These are phyloP conservation scores for Calonectria pseudoreteaudii DNA, from an alignment of 2,329 filamentous ascomycete genomes.

Conservation along the genomic window DNA sequence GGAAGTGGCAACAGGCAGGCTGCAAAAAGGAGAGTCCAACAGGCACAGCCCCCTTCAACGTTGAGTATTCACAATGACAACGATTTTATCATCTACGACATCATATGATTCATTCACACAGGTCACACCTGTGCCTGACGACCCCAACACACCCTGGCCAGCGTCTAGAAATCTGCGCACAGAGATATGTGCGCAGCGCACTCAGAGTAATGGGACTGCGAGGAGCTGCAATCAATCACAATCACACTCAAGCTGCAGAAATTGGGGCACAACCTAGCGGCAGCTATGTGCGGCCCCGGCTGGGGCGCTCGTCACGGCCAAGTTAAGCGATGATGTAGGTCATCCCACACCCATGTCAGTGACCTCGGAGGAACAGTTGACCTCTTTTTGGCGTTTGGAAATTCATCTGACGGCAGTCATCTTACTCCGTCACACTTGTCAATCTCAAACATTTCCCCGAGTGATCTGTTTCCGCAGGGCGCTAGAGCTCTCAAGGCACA, in stretches of 20 bases:
- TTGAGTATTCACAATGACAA: not conserved
- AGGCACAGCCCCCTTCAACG: not conserved
- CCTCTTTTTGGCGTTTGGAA: not conserved
- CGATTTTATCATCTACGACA: not conserved
- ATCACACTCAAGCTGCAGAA: not conserved
- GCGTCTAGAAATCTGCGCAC: not conserved
- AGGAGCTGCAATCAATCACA: slow-evolving; percentile 9
- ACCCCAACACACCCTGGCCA: not conserved
- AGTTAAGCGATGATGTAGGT: not conserved
- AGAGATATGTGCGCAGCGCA: not conserved
- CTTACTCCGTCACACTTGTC: slow-evolving; percentile 17
- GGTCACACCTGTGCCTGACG: not conserved
- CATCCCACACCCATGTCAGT: slow-evolving; percentile 4
- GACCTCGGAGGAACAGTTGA: not conserved
- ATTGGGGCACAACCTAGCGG: not conserved
- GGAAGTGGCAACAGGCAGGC: not conserved
- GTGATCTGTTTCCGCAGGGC: slow-evolving; percentile 24
- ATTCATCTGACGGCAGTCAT: slow-evolving; percentile 12
- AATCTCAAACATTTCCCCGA: slow-evolving; percentile 27
- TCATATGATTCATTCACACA: slow-evolving; percentile 10
- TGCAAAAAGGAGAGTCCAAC: not conserved
- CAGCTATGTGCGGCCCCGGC: not conserved
- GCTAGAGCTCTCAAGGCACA: slow-evolving; percentile 17
- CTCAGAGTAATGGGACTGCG: not conserved
- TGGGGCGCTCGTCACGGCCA: slow-evolving; percentile 2